Percentiles rank a stretch among this genome's conserved stretches.
These are phyloP conservation scores for Esteya vermicola DNA, from an alignment of 2,329 filamentous ascomycete species.

Conservation along the genomic window DNA sequence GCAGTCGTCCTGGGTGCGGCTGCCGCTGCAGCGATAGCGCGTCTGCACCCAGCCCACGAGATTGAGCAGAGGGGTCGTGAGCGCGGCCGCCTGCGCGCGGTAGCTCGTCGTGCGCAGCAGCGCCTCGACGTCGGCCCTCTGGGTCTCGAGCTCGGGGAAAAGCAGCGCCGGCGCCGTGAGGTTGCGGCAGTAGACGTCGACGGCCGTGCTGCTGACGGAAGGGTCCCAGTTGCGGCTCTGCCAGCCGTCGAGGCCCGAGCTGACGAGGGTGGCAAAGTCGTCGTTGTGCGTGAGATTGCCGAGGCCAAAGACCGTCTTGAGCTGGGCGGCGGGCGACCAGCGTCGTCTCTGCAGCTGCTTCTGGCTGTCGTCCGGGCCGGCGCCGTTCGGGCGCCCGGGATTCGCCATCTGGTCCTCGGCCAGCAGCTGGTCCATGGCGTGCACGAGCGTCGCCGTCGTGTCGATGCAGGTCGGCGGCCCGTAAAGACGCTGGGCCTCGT, in stretches of 20 bases:
- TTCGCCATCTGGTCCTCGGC: slow-evolving; percentile 22
- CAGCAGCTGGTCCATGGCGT: slow-evolving; percentile 37
- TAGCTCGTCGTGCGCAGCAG: slow-evolving; percentile 29
- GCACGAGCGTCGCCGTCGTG: slow-evolving; percentile 42
- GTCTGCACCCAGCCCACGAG: slow-evolving; percentile 30
- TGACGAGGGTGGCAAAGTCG: slow-evolving; percentile 33
- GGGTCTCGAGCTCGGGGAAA: slow-evolving; percentile 24
- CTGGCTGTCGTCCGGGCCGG: no score
- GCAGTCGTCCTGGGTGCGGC: slow-evolving; percentile 21
- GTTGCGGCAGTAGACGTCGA: slow-evolving; percentile 33
- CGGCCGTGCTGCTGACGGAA: slow-evolving; percentile 22
- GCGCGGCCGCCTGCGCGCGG: slow-evolving; percentile 16
- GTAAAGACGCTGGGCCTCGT: slow-evolving; percentile 33
- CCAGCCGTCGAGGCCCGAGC: slow-evolving; percentile 25
- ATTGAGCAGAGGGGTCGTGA: slow-evolving; percentile 34
- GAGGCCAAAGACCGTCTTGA: slow-evolving; percentile 32
- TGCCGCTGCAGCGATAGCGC: slow-evolving; percentile 14
- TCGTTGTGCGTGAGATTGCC: slow-evolving; percentile 26
- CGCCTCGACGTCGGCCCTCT: slow-evolving; percentile 20
- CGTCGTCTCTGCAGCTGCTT: background rate
- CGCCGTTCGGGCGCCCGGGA: no score
- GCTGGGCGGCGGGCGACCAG: slow-evolving; percentile 11
- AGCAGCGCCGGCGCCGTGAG: slow-evolving; percentile 26
- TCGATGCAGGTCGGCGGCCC: slow-evolving; percentile 46
- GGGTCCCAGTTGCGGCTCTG: slow-evolving; percentile 42